Conservation (phyloP, 2,329 filamentous ascomycete species). For the Colletotrichum eremochloae region DNA sequence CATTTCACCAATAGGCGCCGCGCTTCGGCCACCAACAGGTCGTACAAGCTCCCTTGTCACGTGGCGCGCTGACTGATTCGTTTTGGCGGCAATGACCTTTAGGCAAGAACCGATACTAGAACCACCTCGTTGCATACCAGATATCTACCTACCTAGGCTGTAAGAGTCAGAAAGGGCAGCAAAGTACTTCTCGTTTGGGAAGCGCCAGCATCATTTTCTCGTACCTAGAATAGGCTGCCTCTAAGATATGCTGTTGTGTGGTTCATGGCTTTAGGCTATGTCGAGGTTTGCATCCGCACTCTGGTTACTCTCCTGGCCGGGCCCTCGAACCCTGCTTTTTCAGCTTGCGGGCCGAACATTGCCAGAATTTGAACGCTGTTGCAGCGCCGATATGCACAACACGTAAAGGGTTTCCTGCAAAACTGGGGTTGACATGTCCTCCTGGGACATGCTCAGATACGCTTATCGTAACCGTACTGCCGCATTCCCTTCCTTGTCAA, state of each 20-base stretch:
- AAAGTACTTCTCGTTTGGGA: not conserved
- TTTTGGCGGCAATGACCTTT: not conserved
- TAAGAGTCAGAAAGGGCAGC: not conserved
- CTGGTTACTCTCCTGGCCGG: not conserved
- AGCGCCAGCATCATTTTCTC: not conserved
- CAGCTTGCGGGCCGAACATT: not conserved
- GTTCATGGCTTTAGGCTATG: not conserved
- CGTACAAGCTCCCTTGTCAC: slow-evolving; percentile 15
- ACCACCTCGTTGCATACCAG: not conserved
- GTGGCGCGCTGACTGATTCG: not conserved
- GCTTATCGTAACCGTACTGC: not conserved
- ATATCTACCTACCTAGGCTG: too few species aligned
- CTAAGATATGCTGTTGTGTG: too few species aligned
- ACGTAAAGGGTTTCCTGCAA: not conserved
- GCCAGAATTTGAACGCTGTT: too few species aligned
- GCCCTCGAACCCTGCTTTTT: not conserved
- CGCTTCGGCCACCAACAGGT: not conserved
- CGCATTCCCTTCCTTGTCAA: not conserved
- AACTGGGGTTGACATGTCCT: not conserved
- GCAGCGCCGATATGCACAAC: slow-evolving; percentile 6
- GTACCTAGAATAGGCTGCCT: not conserved
- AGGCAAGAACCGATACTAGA: not conserved
- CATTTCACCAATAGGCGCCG: not conserved
- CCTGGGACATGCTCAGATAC: not conserved
- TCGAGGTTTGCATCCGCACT: slow-evolving; percentile 1